These are phyloP conservation scores for Saccharomyces jurei DNA, from an alignment of 805 yeast genomes.

Conservation along the genomic window DNA sequence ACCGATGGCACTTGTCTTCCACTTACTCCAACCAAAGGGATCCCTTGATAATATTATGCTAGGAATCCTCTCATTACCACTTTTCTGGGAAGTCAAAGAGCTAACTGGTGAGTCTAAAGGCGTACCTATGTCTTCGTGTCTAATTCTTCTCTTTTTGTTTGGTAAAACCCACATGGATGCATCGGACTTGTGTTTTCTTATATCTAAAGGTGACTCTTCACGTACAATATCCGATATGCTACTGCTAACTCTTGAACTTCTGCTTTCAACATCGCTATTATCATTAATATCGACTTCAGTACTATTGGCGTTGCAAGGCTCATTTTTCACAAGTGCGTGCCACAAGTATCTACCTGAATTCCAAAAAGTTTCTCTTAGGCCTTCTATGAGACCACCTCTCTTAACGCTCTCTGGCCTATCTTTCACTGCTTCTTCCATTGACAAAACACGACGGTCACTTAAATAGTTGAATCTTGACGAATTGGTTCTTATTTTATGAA, in stretches of 20 bases:
- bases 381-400: neutral
- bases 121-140: neutral
- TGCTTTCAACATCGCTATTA: neutral
- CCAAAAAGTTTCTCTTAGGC: neutral
- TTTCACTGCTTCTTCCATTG: neutral
- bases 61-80: neutral
- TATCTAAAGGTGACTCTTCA: neutral
- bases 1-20: conserved; percentile 27
- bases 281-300: neutral
- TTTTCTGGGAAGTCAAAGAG: neutral
- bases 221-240: neutral
- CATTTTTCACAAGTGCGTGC: neutral
- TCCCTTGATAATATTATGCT: conserved; percentile 16
- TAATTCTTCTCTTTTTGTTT: conserved; percentile 2
- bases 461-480: neutral
- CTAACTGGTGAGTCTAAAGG: neutral
- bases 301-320: neutral
- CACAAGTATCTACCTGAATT: neutral
- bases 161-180: neutral
- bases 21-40: conserved; percentile 26
- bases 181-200: neutral
- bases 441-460: neutral
- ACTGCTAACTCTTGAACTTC: neutral
- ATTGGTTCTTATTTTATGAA: conserved; percentile 1
- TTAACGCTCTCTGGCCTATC: neutral